phyloP scores from a whole-genome alignment of 768 basidiomycete genomes.

The Boletus rubroflammeus region DNA sequence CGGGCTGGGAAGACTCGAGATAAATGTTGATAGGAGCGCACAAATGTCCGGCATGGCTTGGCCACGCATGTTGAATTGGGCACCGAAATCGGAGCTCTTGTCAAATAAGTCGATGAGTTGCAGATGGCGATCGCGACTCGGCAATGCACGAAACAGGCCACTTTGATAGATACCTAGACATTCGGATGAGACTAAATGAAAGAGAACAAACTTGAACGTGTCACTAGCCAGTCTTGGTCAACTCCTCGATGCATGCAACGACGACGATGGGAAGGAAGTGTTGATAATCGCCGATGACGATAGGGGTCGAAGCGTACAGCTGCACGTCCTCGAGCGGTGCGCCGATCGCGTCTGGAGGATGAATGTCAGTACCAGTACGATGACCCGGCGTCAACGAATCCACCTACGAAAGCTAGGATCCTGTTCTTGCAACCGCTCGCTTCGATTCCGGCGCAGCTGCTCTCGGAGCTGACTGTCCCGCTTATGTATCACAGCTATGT shows the following conservation, averaged over 20 bases:
- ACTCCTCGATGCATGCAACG: constrained; percentile 42
- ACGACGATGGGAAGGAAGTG: constrained; percentile 39
- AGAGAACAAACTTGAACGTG: neutral
- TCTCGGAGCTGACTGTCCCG: constrained; percentile 23
- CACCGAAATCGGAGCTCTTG: constrained; percentile 23
- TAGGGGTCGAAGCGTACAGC: constrained; percentile 30
- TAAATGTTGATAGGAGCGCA: constrained; percentile 44
- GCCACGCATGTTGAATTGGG: constrained; percentile 27
- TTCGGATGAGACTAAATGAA: neutral
- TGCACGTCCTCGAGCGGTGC: constrained; percentile 34
- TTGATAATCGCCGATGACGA: constrained; percentile 35
- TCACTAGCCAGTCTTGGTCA: constrained; percentile 41
- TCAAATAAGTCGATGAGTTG: constrained; percentile 40
- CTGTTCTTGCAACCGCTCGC: constrained; percentile 16
- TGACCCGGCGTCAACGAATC: neutral
- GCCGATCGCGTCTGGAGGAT: constrained; percentile 34
- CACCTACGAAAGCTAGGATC: constrained; percentile 28
- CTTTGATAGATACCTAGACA: constrained; percentile 40
- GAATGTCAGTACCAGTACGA: neutral
- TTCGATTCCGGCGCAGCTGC: constrained; percentile 19
- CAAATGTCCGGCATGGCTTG: constrained; percentile 43
- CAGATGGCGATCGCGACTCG: constrained; percentile 38
- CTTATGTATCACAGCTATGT: constrained; percentile 16
- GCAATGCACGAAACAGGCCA: constrained; percentile 41
- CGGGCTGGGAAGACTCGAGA: constrained; percentile 45